These are phyloP conservation scores for Jamesozyma hellenica DNA, from an alignment of 805 yeast species.

Conservation along the genomic window DNA sequence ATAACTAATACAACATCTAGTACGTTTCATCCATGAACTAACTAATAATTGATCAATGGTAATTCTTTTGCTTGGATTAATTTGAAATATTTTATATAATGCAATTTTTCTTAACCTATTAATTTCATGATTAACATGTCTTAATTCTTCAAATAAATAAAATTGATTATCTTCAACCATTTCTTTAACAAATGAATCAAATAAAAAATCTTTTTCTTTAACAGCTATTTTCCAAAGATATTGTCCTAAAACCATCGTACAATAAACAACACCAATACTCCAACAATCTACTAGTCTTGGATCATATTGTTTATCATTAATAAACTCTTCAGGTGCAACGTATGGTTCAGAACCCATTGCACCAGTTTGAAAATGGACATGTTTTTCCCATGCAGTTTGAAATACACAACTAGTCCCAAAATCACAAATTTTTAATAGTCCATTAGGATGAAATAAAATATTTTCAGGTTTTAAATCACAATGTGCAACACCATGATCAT, in stretches of 20 bases:
- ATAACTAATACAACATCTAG: slow-evolving; percentile 40
- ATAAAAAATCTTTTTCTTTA: slow-evolving; percentile 40
- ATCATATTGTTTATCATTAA: slow-evolving; percentile 46
- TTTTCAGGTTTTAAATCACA: slow-evolving; percentile 90
- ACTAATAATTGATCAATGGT: slow-evolving; percentile 42
- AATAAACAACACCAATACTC: slow-evolving; percentile 74
- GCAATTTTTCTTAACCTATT: slow-evolving; percentile 37
- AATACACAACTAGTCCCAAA: slow-evolving; percentile 90
- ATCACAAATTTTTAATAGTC: slow-evolving; percentile 64
- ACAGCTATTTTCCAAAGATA: slow-evolving; percentile 81
- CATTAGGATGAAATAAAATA: slow-evolving; percentile 55
- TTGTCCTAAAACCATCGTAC: slow-evolving; percentile 78
- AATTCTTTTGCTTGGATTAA: slow-evolving; percentile 45
- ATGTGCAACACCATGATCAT: slow-evolving; percentile 86
- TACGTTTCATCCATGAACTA: slow-evolving; percentile 51
- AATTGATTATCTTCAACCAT: slow-evolving; percentile 35
- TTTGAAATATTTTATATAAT: slow-evolving; percentile 51
- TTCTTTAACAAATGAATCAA: slow-evolving; percentile 37
- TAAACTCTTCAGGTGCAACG: slow-evolving; percentile 84
- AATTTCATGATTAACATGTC: slow-evolving; percentile 32
- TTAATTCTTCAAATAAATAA: slow-evolving; percentile 45
- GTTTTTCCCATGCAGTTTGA: slow-evolving; percentile 80
- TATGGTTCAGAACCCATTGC: slow-evolving; percentile 84
- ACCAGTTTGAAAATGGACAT: slow-evolving; percentile 59
- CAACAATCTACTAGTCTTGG: slow-evolving; percentile 78